These are phyloP conservation scores for Colletotrichum orchidophilum DNA, from an alignment of 2,329 filamentous ascomycete species.

Conservation along the genomic window DNA sequence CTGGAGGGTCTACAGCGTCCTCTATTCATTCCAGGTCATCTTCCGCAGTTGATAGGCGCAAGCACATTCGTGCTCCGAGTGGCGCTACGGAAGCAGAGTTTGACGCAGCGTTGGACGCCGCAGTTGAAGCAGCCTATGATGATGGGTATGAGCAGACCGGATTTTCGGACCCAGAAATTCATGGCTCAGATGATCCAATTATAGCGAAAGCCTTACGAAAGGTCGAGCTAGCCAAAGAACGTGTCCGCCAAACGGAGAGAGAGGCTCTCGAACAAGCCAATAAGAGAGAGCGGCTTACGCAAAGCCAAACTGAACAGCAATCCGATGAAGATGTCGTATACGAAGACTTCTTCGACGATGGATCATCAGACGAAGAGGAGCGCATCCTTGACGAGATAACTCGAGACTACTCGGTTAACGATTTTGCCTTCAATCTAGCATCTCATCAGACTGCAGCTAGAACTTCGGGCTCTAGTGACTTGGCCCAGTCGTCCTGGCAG, in stretches of 20 bases:
- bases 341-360: slow-evolving; percentile 69
- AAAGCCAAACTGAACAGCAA: slow-evolving; percentile 45
- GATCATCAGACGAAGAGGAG: slow-evolving; percentile 77
- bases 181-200: slow-evolving; percentile 37
- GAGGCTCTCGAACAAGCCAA: slow-evolving; percentile 65
- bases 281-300: slow-evolving; percentile 14
- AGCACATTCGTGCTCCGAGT: slow-evolving; percentile 74
- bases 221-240: slow-evolving; percentile 80
- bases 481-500: slow-evolving; percentile 82
- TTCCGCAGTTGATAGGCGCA: slow-evolving; percentile 73
- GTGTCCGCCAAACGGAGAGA: slow-evolving; percentile 76
- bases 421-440: slow-evolving; percentile 59
- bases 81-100: slow-evolving; percentile 88
- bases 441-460: slow-evolving; percentile 63
- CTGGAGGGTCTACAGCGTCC: slow-evolving; percentile 79
- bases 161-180: slow-evolving; percentile 41
- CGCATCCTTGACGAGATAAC: slow-evolving; percentile 89
- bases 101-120: slow-evolving; percentile 91
- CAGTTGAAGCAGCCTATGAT: slow-evolving; percentile 95
- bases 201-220: slow-evolving; percentile 68
- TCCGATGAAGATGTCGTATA: slow-evolving; percentile 54
- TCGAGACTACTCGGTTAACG: slow-evolving; percentile 81
- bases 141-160: slow-evolving; percentile 84
- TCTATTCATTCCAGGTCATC: slow-evolving; percentile 85
- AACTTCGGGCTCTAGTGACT: slow-evolving; percentile 83